Base-by-base conservation (phyloP, 495 filamentous ascomycete genomes). In the Halenospora varia region DNA sequence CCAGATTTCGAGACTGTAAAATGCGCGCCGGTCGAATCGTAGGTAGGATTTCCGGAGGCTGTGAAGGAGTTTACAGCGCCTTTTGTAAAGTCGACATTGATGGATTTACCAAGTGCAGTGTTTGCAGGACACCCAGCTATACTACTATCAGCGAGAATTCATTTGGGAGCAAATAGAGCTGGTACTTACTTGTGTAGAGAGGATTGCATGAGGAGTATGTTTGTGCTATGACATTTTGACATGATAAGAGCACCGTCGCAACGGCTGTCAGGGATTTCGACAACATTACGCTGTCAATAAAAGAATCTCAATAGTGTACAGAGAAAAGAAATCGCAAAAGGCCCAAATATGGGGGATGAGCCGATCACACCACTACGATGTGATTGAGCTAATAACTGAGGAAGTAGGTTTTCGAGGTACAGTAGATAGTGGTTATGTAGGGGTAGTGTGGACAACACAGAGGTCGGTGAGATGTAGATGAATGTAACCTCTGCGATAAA, bases 1-100 rank as follows among this genome's bases (percentile, higher is more conserved):
- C 91, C 90, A 50, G 83, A 70, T 63, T 86, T 77, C n/a, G 85
- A 75, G 45, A 98, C 86, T n/a, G 89, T 90, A 70, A 97, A 96
- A 3, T 76, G 79, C 13, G 81, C 91, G 45, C 95, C 94, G 69
- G 90, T 84, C 24, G 79, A 77, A 61, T 81, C 84, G 70, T 92
- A 96, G 2, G 78, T 78, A 13, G 79, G 72, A 47, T 77, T 82
- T 54, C 89, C 88, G 48, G 79, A 74, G 2, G 82, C 67, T 8
- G 83, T 84, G 69, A 96, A 96, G 25, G 84, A 85, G 61, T 77
- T 76, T 35, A 85, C 82, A 40, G 79, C 77, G 57, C 90, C 89
- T 62, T 80, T 70, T 20, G 86, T 87, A 72, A 97, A 95, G 72
- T 96, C 89, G 71, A 90, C 85, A 45, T 75, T 81, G 53, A 89